A percentile compares a stretch with the other conserved stretches of the same genome.
Conservation (phyloP, 441 rosid genomes). For the Syzygium malaccense region DNA sequence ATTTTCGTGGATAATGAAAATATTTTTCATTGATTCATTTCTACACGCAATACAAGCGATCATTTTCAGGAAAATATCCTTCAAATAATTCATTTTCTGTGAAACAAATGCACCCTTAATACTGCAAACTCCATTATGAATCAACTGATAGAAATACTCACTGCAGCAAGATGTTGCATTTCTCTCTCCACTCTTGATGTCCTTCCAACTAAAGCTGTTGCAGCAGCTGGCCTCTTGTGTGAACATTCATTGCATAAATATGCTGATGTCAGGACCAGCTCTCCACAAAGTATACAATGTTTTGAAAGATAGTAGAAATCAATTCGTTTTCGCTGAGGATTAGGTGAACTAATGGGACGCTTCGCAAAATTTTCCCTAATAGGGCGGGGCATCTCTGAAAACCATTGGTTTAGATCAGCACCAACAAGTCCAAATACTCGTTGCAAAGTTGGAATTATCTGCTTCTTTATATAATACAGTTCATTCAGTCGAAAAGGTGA, state of each 20-base stretch:
- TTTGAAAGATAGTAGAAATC: constrained; percentile 84
- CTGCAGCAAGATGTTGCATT: constrained; percentile 85
- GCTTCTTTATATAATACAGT: constrained; percentile 82
- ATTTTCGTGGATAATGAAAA: too few relatives aligned
- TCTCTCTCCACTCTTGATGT: constrained; percentile 82
- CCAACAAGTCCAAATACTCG: constrained; percentile 88
- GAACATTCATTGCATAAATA: constrained; percentile 67
- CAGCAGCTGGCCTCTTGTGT: constrained; percentile 40
- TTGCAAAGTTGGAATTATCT: constrained; percentile 91
- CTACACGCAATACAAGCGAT: too few relatives aligned
- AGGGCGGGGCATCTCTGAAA: constrained; percentile 82
- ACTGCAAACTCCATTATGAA: neutral
- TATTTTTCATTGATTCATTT: too few relatives aligned
- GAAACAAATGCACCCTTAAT: neutral
- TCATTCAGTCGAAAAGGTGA: constrained; percentile 85
- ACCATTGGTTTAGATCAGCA: constrained; percentile 79
- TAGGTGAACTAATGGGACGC: constrained; percentile 33
- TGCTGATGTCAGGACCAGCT: constrained; percentile 64
- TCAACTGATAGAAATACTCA: constrained; percentile 21
- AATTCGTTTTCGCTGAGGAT: constrained; percentile 60
- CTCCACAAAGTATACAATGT: constrained; percentile 84
- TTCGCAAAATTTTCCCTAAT: constrained; percentile 58
- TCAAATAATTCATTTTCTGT: too few relatives aligned
- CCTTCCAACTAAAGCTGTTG: constrained; percentile 62
- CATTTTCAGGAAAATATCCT: too few relatives aligned